These are phyloP conservation scores for Corylus avellana DNA, from an alignment of 306 rosid species.

Conservation along the genomic window DNA sequence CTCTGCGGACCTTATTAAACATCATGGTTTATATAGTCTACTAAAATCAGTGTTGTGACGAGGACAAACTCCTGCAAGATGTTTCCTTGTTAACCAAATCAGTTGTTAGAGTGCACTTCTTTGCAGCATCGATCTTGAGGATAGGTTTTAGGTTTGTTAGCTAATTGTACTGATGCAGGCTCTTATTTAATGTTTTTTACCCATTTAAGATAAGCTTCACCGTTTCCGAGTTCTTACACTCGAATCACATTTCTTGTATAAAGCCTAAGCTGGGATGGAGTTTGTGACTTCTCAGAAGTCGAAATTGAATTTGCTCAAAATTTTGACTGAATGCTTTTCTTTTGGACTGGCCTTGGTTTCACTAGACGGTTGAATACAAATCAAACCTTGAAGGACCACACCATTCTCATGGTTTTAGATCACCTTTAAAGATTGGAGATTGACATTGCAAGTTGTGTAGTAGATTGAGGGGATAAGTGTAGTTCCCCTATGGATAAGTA, in stretches of 20 bases:
- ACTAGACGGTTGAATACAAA: too few species aligned
- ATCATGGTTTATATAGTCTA: not conserved
- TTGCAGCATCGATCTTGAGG: not conserved
- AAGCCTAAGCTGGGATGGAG: not conserved
- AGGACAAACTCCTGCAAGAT: not conserved
- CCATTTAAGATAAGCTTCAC: not conserved
- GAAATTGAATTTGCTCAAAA: not conserved
- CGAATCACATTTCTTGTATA: not conserved
- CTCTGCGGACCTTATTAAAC: not conserved
- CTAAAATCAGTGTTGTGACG: not conserved
- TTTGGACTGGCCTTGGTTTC: not conserved
- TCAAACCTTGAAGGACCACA: not conserved
- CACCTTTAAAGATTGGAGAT: too few species aligned
- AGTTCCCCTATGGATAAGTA: too few species aligned
- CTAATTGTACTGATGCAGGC: not conserved
- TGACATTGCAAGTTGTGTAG: too few species aligned
- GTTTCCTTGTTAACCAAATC: not conserved
- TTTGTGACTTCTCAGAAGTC: not conserved
- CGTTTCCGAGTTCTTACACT: not conserved
- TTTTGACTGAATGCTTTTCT: not conserved
- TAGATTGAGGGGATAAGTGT: too few species aligned
- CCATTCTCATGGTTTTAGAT: not conserved
- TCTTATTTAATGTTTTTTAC: not conserved
- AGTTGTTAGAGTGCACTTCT: not conserved
- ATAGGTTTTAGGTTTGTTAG: not conserved